phyloP scores from a whole-genome alignment of 495 filamentous ascomycete species.

The Cenococcum geophilum region DNA sequence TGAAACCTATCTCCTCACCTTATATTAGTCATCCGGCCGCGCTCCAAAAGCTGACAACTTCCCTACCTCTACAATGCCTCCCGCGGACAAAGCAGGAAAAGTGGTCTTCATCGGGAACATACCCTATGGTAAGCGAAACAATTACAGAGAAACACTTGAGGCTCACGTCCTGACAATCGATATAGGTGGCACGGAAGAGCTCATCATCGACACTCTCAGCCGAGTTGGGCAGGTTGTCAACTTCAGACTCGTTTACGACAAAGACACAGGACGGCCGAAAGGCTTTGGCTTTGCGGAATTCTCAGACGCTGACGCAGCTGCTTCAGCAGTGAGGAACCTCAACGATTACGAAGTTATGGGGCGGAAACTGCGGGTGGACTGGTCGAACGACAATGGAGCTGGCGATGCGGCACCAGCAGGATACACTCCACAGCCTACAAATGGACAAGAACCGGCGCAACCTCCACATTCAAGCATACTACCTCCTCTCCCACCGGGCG shows the following conservation, averaged over 20 bases:
- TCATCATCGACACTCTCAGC: conserved; percentile 85
- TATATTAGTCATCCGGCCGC: neutral
- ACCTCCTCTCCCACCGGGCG: conserved; percentile 76
- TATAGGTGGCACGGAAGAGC: conserved; percentile 84
- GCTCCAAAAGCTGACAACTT: neutral
- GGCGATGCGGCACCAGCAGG: conserved; percentile 56
- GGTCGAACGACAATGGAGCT: conserved; percentile 81
- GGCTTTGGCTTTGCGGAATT: conserved; percentile 97
- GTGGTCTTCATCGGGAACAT: conserved; percentile 44
- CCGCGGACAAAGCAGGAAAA: conserved; percentile 28
- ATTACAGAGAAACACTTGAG: neutral
- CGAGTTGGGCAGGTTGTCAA: conserved; percentile 81
- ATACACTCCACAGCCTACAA: conserved; percentile 41
- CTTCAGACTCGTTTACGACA: conserved; percentile 92
- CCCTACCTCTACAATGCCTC: neutral
- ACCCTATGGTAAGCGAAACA: conserved; percentile 35
- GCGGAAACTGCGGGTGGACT: conserved; percentile 88
- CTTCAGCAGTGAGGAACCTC: conserved; percentile 89
- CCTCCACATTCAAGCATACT: conserved; percentile 42
- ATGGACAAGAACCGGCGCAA: conserved; percentile 39
- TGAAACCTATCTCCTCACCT: too few species aligned
- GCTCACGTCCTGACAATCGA: neutral
- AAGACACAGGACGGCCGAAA: conserved; percentile 89
- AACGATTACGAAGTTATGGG: conserved; percentile 97
- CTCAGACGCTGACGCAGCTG: conserved; percentile 80